A percentile compares a stretch with the other conserved stretches of the same genome.
These are phyloP conservation scores for Inosperma sp. DNA, from an alignment of 768 basidiomycete species.

Conservation along the genomic window DNA sequence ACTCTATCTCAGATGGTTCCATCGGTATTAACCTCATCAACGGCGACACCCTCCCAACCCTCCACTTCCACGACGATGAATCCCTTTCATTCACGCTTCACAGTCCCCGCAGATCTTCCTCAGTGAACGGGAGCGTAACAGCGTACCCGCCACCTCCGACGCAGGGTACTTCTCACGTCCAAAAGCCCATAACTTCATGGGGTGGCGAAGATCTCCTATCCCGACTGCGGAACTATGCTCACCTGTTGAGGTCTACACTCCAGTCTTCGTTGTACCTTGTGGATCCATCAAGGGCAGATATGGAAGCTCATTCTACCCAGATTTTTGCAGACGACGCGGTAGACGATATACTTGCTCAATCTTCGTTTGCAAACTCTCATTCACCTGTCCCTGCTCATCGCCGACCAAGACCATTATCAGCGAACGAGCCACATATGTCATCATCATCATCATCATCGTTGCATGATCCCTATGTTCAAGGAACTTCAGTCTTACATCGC, in stretches of 20 bases:
- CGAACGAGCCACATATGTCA: conserved; percentile 28
- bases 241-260: conserved; percentile 79
- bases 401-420: conserved; percentile 61
- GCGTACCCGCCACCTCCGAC: conserved; percentile 63
- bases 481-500: conserved; percentile 76
- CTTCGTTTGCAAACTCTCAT: conserved; percentile 69
- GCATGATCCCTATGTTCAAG: conserved; percentile 56
- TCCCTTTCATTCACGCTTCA: conserved; percentile 70
- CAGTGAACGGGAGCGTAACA: conserved; percentile 38
- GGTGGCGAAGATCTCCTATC: conserved; percentile 84
- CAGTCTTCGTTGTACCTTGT: conserved; percentile 85
- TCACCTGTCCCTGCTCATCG: conserved; percentile 84
- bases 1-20: conserved; percentile 61
- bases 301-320: conserved; percentile 83
- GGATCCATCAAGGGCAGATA: conserved; percentile 89
- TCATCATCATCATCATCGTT: too few relatives aligned
- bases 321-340: conserved; percentile 84
- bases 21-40: conserved; percentile 86
- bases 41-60: conserved; percentile 78
- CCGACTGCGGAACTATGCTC: conserved; percentile 70
- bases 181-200: conserved; percentile 56
- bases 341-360: conserved; percentile 79
- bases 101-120: conserved; percentile 30
- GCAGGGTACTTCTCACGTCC: conserved; percentile 38
- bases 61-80: conserved; percentile 97